Evolutionary conservation across 257 asterid genomes (phyloP).

Genomic region (Marsdenia floribunda): DNA sequence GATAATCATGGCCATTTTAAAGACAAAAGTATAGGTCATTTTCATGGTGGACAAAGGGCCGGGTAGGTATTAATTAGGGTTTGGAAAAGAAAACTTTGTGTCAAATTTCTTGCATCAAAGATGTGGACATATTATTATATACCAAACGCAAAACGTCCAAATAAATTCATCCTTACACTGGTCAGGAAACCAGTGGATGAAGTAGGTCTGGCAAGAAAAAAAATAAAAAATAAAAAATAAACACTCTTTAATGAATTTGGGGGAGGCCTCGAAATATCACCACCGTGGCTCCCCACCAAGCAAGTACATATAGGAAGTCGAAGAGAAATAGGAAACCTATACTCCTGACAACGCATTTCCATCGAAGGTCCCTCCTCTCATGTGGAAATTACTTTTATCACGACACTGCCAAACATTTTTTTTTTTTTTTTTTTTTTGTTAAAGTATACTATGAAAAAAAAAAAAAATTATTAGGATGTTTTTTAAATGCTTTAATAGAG

Average conservation of each 20-base stretch:
- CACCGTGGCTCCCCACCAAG: slow-evolving; percentile 1
- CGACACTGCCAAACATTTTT: background rate
- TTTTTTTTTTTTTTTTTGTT: too few relatives aligned
- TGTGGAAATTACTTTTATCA: background rate
- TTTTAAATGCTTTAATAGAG: too few relatives aligned
- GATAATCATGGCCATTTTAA: slow-evolving; percentile 30
- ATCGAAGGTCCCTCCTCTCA: background rate
- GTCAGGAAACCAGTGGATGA: background rate
- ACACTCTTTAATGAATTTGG: too few relatives aligned
- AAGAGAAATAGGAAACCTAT: background rate
- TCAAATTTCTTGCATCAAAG: background rate
- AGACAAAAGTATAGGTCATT: slow-evolving; percentile 30
- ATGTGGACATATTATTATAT: background rate
- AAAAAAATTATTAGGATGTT: too few relatives aligned
- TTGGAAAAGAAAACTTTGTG: background rate
- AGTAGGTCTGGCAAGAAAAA: too few relatives aligned
- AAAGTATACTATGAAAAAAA: too few relatives aligned
- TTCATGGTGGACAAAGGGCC: slow-evolving; percentile 2
- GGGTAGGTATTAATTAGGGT: slow-evolving; percentile 4
- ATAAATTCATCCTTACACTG: background rate
- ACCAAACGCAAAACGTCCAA: background rate
- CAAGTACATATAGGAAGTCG: background rate
- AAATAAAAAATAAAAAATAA: too few relatives aligned
- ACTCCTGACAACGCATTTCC: background rate
- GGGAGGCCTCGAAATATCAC: too few relatives aligned